Percentiles rank a stretch among this genome's conserved stretches.
Conservation (phyloP, 495 filamentous ascomycete species). For the Penicillium antarcticum region DNA sequence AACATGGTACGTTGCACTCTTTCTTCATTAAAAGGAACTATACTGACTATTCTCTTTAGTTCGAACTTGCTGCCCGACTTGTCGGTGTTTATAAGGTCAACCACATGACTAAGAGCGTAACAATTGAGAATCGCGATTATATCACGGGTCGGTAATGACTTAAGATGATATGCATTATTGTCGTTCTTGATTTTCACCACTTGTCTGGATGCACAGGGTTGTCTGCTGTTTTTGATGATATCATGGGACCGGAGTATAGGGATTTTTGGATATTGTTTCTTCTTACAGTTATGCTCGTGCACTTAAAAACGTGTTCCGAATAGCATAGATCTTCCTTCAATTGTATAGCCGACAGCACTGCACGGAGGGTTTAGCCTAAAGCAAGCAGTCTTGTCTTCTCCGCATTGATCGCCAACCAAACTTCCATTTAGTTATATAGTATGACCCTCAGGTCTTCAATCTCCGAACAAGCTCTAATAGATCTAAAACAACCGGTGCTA, state of each 20-base stretch:
- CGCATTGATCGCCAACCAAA: constrained; percentile 9
- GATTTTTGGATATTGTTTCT: constrained; percentile 14
- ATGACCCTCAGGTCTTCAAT: constrained; percentile 2
- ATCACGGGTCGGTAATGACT: constrained; percentile 48
- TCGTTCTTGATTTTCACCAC: constrained; percentile 11
- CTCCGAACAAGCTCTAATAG: background rate
- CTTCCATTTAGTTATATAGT: background rate
- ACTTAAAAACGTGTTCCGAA: background rate
- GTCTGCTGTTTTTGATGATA: constrained; percentile 26
- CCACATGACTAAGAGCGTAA: constrained; percentile 98
- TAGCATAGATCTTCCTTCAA: background rate
- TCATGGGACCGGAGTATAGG: constrained; percentile 25
- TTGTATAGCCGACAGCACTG: no score
- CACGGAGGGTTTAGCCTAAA: no score
- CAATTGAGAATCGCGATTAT: constrained; percentile 90
- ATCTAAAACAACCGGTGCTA: no score
- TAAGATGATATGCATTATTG: constrained; percentile 8
- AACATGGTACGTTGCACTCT: constrained; percentile 68
- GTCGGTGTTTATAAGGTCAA: constrained; percentile 99
- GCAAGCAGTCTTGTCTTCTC: background rate
- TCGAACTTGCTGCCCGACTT: constrained; percentile 88
- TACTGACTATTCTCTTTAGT: constrained; percentile 39
- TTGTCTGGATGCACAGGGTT: constrained; percentile 18
- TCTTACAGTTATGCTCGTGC: constrained; percentile 1
- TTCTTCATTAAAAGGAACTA: background rate